Conservation (phyloP, 2,329 filamentous ascomycete species). For the Trichoderma breve region DNA sequence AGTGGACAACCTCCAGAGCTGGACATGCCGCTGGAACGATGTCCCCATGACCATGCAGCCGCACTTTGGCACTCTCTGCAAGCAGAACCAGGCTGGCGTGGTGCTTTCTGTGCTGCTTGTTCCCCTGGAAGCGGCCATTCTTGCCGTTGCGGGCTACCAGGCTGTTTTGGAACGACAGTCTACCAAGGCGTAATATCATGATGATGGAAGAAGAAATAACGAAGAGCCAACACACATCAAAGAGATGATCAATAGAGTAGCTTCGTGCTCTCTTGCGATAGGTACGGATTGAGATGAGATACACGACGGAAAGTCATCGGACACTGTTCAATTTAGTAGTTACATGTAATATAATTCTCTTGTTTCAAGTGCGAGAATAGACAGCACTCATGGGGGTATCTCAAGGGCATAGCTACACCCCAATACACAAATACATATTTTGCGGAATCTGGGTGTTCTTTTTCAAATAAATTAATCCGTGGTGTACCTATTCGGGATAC, state of each 20-base stretch:
- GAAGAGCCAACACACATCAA: background rate
- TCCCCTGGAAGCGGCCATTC: slow-evolving; percentile 51
- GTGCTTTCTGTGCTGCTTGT: slow-evolving; percentile 56
- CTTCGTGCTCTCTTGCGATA: background rate
- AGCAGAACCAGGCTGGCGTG: slow-evolving; percentile 53
- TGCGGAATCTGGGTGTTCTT: background rate
- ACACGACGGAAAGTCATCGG: background rate
- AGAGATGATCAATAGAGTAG: background rate
- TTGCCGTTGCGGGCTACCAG: slow-evolving; percentile 48
- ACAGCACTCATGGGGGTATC: background rate
- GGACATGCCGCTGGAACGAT: slow-evolving; percentile 59
- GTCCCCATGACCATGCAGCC: slow-evolving; percentile 53
- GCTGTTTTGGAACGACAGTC: slow-evolving; percentile 45
- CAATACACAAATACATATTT: background rate
- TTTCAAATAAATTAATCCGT: background rate
- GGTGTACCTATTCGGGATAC: background rate
- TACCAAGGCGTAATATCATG: slow-evolving; percentile 25
- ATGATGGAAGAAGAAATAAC: slow-evolving; percentile 28
- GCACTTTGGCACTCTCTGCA: slow-evolving; percentile 56
- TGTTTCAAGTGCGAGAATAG: background rate
- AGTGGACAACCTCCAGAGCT: slow-evolving; percentile 57
- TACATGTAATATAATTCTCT: slow-evolving; percentile 3
- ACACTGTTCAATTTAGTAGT: background rate
- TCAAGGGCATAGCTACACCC: background rate
- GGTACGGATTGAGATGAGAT: background rate